Evolutionary conservation across 2,329 filamentous ascomycete species (phyloP).

Genomic region (Ilyonectria robusta): DNA sequence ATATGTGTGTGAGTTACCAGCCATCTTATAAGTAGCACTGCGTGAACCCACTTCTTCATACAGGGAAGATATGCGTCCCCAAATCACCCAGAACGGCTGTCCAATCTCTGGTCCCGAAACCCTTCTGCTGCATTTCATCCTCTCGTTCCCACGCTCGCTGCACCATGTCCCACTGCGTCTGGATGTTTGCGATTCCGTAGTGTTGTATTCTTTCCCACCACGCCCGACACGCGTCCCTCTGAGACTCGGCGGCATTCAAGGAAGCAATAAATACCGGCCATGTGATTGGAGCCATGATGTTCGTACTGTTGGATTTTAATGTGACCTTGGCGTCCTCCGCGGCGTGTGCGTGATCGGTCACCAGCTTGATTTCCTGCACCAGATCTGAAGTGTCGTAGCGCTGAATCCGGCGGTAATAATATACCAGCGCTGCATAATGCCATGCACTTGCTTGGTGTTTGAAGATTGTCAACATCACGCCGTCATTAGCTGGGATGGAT

Average conservation of each 20-base stretch:
- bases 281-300: constrained; percentile 21
- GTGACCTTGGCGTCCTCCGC: constrained; percentile 15
- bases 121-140: background rate
- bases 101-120: background rate
- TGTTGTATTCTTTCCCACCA: constrained; percentile 28
- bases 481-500: constrained; percentile 8
- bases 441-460: constrained; percentile 21
- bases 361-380: background rate
- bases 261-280: constrained; percentile 23
- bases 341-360: constrained; percentile 9
- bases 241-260: background rate
- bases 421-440: constrained; percentile 23
- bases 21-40: no score
- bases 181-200: constrained; percentile 25
- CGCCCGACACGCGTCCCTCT: constrained; percentile 14
- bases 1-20: no score
- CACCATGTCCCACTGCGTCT: constrained; percentile 24
- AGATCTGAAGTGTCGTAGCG: background rate
- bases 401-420: constrained; percentile 25
- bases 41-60: background rate
- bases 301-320: background rate
- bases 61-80: background rate
- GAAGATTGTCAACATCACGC: constrained; percentile 12
- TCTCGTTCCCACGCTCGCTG: constrained; percentile 18
- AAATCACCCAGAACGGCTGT: background rate